A percentile compares a stretch with the other conserved stretches of the same genome.
Conservation (phyloP, 805 yeast genomes). For the Metschnikowia drakensbergensis region DNA sequence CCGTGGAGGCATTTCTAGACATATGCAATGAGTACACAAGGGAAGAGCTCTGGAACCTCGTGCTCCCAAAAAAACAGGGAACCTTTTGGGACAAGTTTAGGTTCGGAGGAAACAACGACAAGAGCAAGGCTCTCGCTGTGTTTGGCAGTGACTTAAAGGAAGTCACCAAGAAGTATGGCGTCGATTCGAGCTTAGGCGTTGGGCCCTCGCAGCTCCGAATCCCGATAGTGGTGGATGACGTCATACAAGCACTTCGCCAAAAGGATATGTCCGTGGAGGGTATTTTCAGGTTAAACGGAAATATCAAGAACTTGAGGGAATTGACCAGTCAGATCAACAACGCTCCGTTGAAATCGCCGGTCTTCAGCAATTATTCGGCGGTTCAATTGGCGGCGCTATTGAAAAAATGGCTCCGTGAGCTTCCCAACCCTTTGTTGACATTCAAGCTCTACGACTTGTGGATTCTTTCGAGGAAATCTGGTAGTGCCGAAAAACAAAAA, state of each 20-base stretch:
- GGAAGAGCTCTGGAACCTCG: conserved; percentile 37
- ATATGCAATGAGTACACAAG: conserved; percentile 23
- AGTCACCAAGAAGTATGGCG: conserved; percentile 68
- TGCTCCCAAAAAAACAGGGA: conserved; percentile 40
- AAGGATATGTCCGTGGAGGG: conserved; percentile 97
- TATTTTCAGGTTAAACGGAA: conserved; percentile 93
- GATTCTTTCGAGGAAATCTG: conserved; percentile 60
- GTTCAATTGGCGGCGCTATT: conserved; percentile 90
- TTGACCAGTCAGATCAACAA: conserved; percentile 70
- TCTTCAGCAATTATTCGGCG: conserved; percentile 70
- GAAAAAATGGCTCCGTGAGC: conserved; percentile 85
- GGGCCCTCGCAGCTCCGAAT: conserved; percentile 77
- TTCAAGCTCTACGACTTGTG: conserved; percentile 71
- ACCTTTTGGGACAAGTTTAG: conserved; percentile 55
- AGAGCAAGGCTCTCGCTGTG: conserved; percentile 40
- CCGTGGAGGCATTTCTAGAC: conserved; percentile 49
- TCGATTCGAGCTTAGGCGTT: conserved; percentile 78
- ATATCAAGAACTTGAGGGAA: conserved; percentile 74
- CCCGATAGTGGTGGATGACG: conserved; percentile 84
- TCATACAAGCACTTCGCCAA: conserved; percentile 75
- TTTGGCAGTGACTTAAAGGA: conserved; percentile 76
- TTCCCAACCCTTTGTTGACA: conserved; percentile 89
- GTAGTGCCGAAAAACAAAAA: conserved; percentile 44
- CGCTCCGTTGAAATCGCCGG: conserved; percentile 67
- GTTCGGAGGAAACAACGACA: conserved; percentile 28